These are phyloP conservation scores for Ephemerocybe angulata DNA, from an alignment of 768 basidiomycete genomes.

Conservation along the genomic window DNA sequence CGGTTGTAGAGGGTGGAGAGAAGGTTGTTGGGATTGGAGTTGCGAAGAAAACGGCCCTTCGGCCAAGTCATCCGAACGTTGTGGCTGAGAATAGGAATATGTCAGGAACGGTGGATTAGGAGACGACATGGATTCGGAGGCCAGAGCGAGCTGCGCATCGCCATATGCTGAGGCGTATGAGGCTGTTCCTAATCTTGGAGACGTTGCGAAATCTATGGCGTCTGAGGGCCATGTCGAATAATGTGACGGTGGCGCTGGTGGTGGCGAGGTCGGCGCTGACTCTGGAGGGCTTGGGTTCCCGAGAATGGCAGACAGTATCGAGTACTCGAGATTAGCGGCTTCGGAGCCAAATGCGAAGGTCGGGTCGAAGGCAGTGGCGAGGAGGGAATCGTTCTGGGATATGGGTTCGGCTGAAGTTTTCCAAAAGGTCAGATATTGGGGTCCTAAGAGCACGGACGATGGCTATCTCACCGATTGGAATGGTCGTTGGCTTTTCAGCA, in stretches of 20 bases:
- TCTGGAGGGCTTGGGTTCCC: constrained; percentile 67
- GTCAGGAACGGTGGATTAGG: constrained; percentile 40
- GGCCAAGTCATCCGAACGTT: constrained; percentile 32
- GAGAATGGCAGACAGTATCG: constrained; percentile 88
- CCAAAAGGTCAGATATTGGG: constrained; percentile 16
- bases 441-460: constrained; percentile 8
- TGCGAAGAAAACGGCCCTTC: constrained; percentile 39
- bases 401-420: constrained; percentile 54
- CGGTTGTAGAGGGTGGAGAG: constrained; percentile 49
- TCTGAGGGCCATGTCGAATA: constrained; percentile 46
- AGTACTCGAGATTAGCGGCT: constrained; percentile 92
- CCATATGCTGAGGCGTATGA: constrained; percentile 31
- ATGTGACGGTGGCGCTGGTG: constrained; percentile 26
- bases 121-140: constrained; percentile 30
- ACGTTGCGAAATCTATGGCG: constrained; percentile 34
- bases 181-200: constrained; percentile 28
- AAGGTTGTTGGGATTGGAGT: constrained; percentile 26
- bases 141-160: constrained; percentile 35
- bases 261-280: constrained; percentile 41
- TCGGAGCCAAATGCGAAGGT: constrained; percentile 76
- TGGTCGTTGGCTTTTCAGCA: not conserved
- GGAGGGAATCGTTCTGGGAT: constrained; percentile 55
- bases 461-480: constrained; percentile 21
- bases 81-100: constrained; percentile 42
- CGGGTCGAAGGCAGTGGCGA: constrained; percentile 59